These are phyloP conservation scores for Diplodia sapinea DNA, from an alignment of 2,329 filamentous ascomycete species.

Conservation along the genomic window DNA sequence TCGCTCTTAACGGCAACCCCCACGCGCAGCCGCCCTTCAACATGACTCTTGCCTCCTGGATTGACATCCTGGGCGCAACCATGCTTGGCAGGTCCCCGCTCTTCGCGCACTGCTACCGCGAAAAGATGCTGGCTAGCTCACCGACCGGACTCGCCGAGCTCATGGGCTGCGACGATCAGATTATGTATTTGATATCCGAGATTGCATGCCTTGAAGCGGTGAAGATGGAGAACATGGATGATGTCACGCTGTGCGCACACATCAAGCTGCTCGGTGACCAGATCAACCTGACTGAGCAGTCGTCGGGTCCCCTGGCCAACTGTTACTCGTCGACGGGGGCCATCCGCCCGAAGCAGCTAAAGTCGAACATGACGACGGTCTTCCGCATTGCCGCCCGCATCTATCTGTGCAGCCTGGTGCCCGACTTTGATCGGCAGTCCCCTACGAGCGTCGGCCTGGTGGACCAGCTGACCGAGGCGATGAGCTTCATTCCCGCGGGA, in stretches of 20 bases:
- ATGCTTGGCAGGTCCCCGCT: constrained; percentile 85
- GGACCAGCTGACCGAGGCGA: constrained; percentile 74
- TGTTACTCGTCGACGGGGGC: constrained; percentile 69
- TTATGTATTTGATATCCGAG: constrained; percentile 98
- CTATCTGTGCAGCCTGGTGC: constrained; percentile 94
- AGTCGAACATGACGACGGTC: constrained; percentile 84
- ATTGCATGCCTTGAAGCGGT: constrained; percentile 94
- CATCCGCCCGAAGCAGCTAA: constrained; percentile 81
- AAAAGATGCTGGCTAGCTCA: constrained; percentile 76
- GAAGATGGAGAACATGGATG: constrained; percentile 77
- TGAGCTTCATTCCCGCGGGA: constrained; percentile 83
- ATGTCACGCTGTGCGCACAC: constrained; percentile 85
- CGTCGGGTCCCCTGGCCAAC: constrained; percentile 52
- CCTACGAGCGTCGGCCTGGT: constrained; percentile 77
- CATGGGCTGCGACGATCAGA: constrained; percentile 95
- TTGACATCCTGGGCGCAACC: constrained; percentile 93
- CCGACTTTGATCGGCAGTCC: constrained; percentile 79
- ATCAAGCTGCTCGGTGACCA: constrained; percentile 87
- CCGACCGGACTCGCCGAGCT: constrained; percentile 82
- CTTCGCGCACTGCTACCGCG: constrained; percentile 93
- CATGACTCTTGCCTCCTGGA: constrained; percentile 94
- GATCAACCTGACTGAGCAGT: constrained; percentile 78
- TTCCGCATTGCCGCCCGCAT: constrained; percentile 93
- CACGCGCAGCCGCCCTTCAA: constrained; percentile 79
- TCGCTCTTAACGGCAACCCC: constrained; percentile 62